phyloP scores from a whole-genome alignment of 495 filamentous ascomycete genomes.

The Daldinia decipiens region DNA sequence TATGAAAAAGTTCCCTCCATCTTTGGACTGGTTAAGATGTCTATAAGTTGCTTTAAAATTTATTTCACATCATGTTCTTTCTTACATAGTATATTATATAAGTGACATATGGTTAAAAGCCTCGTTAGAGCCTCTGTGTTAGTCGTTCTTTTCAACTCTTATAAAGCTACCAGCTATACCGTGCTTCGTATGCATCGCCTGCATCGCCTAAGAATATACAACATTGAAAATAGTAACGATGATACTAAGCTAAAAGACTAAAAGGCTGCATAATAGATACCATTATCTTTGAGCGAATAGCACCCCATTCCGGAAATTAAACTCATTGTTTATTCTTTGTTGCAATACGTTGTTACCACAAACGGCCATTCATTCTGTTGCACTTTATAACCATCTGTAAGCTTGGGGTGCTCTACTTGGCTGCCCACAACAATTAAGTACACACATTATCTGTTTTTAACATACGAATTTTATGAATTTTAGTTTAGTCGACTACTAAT shows the following conservation, averaged over 20 bases:
- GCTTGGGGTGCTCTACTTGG: neutral
- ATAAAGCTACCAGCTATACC: neutral
- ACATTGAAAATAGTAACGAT: neutral
- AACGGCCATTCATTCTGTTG: neutral
- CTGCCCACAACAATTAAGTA: neutral
- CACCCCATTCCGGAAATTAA: slow-evolving; percentile 1
- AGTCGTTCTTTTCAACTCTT: too few species aligned
- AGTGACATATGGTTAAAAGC: too few species aligned
- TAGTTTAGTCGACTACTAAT: neutral
- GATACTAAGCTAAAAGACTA: neutral
- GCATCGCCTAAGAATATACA: neutral
- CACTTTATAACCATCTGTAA: neutral
- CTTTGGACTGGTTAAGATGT: too few species aligned
- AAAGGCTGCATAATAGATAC: neutral
- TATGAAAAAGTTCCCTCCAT: too few species aligned
- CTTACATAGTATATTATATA: too few species aligned
- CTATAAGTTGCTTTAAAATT: too few species aligned
- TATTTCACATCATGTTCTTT: too few species aligned
- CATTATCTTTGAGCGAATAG: neutral
- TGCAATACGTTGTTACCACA: neutral
- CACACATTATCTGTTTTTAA: neutral
- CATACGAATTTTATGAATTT: neutral
- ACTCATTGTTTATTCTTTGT: slow-evolving; percentile 7
- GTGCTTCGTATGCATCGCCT: neutral
- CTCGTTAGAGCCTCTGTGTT: too few species aligned